Conservation (phyloP, 371 early-diverging fungal species). For the Enteropsectra breve region DNA sequence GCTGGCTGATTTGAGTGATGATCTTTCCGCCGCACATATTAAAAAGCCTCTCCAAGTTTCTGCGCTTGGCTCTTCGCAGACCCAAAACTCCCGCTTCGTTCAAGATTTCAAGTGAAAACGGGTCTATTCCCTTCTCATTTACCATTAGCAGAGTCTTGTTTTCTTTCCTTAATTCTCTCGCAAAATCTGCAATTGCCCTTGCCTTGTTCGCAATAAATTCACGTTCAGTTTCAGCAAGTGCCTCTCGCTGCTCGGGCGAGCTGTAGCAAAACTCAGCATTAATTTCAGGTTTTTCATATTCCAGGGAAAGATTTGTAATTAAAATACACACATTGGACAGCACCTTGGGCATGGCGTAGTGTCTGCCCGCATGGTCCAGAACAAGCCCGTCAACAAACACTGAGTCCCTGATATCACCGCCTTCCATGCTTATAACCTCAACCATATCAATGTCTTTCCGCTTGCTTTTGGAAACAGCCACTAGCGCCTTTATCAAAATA, state of each 20-base stretch:
- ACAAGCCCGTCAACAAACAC: conserved; percentile 87
- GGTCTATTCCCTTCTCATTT: conserved; percentile 99
- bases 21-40: conserved; percentile 88
- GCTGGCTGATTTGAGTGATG: conserved; percentile 88
- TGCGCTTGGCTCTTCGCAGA: conserved; percentile 93
- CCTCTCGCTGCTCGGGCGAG: conserved; percentile 89
- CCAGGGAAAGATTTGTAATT: conserved; percentile 90
- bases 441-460: conserved; percentile 97
- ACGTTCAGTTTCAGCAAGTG: conserved; percentile 90
- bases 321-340: conserved; percentile 79
- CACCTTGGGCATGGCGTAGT: conserved; percentile 96
- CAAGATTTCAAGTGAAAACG: conserved; percentile 86
- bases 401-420: conserved; percentile 83
- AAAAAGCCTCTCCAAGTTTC: conserved; percentile 98
- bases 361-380: conserved; percentile 96
- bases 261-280: conserved; percentile 98
- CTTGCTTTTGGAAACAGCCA: conserved; percentile 67
- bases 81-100: conserved; percentile 88
- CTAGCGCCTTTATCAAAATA: conserved; percentile 85
- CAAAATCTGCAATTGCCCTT: conserved; percentile 79
- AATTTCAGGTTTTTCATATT: conserved; percentile 99
- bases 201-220: conserved; percentile 82
- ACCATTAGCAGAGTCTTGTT: conserved; percentile 83
- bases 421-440: conserved; percentile 98
- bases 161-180: conserved; percentile 66